Evolutionary conservation across 2,329 filamentous ascomycete genomes (phyloP).

Genomic region (Botrytis paeoniae): DNA sequence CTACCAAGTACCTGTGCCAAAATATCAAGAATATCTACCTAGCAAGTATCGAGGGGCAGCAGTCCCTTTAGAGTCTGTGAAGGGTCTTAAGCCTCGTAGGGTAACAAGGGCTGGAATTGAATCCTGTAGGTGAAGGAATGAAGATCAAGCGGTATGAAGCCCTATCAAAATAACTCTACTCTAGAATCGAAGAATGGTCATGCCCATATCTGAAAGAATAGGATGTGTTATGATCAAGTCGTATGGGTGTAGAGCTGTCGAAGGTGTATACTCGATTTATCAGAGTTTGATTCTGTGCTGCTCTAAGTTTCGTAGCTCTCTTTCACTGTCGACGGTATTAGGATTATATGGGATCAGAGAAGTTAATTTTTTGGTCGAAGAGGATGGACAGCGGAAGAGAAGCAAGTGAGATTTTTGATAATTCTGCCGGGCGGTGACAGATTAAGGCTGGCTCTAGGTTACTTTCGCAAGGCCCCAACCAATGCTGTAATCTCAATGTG

Average conservation of each 20-base stretch:
- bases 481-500: background rate
- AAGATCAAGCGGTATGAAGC: background rate
- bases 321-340: background rate
- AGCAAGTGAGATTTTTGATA: background rate
- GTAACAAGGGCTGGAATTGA: background rate
- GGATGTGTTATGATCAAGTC: background rate
- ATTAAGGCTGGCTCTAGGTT: background rate
- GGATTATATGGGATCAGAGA: no score
- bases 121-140: no score
- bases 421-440: constrained; percentile 3
- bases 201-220: background rate
- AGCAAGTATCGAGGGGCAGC: background rate
- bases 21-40: background rate
- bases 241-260: background rate
- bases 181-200: background rate
- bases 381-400: background rate
- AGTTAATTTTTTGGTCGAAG: background rate
- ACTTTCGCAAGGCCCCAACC: background rate
- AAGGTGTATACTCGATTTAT: background rate
- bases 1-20: background rate
- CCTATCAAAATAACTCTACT: background rate
- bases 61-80: background rate
- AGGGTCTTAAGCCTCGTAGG: background rate
- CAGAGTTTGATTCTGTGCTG: background rate
- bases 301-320: background rate